Base-by-base conservation (phyloP, 176 grass and related monocot genomes). In the Hordeum vulgare region DNA sequence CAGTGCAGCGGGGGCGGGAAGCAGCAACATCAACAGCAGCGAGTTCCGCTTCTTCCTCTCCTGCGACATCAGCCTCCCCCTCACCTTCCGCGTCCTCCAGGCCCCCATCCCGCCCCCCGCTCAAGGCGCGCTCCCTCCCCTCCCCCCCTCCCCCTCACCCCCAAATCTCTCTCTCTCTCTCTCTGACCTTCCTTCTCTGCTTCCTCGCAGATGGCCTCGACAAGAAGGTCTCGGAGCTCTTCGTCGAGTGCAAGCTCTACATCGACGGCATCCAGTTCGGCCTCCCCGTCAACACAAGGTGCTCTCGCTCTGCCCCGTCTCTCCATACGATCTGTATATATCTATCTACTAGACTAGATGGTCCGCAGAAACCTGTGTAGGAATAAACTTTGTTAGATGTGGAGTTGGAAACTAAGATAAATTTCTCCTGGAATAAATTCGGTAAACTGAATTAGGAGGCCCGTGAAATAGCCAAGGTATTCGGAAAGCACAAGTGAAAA, bases 11-110 rank as follows among this genome's bases (percentile, higher is more conserved):
- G 57, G n/a, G 53, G 18, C 53, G 53, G 53, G 18, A 21, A 21
- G 53, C 53, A 21, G 2, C 53, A 56, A 39, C 37, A 39, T 8
- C 37, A 39, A 56, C 51, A 59, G 4, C 44, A 89, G 80, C 78
- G 90, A 88, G 74, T 89, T 90, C 80, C 86, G 94, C 13, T 93
- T 97, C 81, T 97, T 97, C 86, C 71, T 97, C 34, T 97, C 92
- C 40, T 92, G 94, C 75, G 94, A 97, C 77, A 92, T 97, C 86
- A 97, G 91, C 88, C 92, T 90, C 33, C 94, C 88, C 3, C 86
- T 97, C 74, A 79, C 94, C 81, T 94, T 97, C 59, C 90, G 90
- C 12, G 81, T 97, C 51, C 70, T 85, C 70, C 82, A 85, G 21
- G 84, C 85, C 10, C 47, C 59, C 64, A 42, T 45, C 47, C 47